Evolutionary conservation across 139 green algal genomes (phyloP).

Genomic region (Chlamydomonas incerta): DNA sequence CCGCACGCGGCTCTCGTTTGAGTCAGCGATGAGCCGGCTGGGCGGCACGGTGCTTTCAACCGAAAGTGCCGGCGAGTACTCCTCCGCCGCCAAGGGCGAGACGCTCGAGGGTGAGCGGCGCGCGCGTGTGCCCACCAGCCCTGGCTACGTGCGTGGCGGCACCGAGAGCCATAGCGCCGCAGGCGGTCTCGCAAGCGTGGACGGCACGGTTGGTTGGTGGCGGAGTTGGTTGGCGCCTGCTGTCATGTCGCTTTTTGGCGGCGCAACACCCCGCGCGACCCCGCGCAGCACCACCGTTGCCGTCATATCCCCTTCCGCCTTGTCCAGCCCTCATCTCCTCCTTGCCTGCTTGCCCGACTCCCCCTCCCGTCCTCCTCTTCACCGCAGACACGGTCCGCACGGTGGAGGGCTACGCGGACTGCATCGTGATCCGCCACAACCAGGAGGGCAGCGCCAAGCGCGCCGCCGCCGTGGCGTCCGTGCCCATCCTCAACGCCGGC

Average conservation of each 20-base stretch:
- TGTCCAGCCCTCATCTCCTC: too few relatives aligned
- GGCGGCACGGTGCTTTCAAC: conserved; percentile 96
- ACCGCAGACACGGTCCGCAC: conserved; percentile 97
- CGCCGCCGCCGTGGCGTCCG: conserved; percentile 82
- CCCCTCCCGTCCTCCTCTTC: neutral
- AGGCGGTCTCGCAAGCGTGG: too few relatives aligned
- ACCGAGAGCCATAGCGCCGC: too few relatives aligned
- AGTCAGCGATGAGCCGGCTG: conserved; percentile 94
- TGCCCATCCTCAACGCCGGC: conserved; percentile 97
- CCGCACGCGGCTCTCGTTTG: conserved; percentile 97
- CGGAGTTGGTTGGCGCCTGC: too few relatives aligned
- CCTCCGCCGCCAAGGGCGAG: conserved; percentile 97
- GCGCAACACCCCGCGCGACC: too few relatives aligned
- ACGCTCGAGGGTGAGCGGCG: conserved; percentile 91
- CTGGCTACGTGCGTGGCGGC: too few relatives aligned
- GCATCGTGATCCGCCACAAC: conserved; percentile 98
- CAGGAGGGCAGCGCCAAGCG: conserved; percentile 82
- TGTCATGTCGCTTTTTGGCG: too few relatives aligned
- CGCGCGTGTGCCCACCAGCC: too few relatives aligned
- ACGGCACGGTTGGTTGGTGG: too few relatives aligned
- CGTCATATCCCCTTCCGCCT: too few relatives aligned
- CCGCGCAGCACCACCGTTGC: too few relatives aligned
- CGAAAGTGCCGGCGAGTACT: conserved; percentile 96
- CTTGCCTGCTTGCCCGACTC: too few relatives aligned
- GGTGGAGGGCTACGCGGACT: conserved; percentile 95